These are phyloP conservation scores for Maudiozyma humilis DNA, from an alignment of 1,139 yeast genomes.

Conservation along the genomic window DNA sequence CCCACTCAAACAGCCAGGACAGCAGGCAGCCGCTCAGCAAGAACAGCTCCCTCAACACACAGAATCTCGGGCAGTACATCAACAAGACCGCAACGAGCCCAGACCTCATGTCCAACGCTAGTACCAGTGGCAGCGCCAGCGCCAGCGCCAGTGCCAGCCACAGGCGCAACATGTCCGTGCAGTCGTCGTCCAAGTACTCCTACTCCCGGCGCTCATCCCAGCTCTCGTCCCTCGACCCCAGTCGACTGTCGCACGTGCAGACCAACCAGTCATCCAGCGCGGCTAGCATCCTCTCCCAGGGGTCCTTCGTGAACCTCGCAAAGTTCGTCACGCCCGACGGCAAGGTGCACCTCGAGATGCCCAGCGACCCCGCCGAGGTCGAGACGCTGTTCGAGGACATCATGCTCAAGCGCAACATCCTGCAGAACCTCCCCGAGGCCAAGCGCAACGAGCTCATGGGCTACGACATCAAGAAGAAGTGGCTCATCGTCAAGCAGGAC, in stretches of 20 bases:
- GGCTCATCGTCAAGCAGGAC: conserved; percentile 89
- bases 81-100: conserved; percentile 12
- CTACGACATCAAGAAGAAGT: conserved; percentile 71
- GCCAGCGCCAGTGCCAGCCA: conserved; percentile 8
- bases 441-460: conserved; percentile 74
- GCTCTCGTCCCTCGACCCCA: conserved; percentile 8
- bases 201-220: conserved; percentile 26
- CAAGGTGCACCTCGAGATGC: conserved; percentile 41
- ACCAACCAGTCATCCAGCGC: conserved; percentile 24
- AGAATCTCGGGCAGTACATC: conserved; percentile 26
- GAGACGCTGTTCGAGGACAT: conserved; percentile 60
- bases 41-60: conserved; percentile 23
- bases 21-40: conserved; percentile 23
- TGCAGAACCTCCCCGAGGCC: conserved; percentile 65
- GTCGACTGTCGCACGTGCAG: conserved; percentile 18
- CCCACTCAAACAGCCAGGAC: not conserved
- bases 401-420: conserved; percentile 70
- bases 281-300: conserved; percentile 27
- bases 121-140: not conserved
- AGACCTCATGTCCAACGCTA: not conserved
- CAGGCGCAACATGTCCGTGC: conserved; percentile 18
- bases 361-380: conserved; percentile 50
- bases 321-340: conserved; percentile 29
- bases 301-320: conserved; percentile 19
- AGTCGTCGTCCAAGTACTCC: conserved; percentile 27